Conservation (phyloP, 78 protist genomes). For the Protostelium mycophagum region DNA sequence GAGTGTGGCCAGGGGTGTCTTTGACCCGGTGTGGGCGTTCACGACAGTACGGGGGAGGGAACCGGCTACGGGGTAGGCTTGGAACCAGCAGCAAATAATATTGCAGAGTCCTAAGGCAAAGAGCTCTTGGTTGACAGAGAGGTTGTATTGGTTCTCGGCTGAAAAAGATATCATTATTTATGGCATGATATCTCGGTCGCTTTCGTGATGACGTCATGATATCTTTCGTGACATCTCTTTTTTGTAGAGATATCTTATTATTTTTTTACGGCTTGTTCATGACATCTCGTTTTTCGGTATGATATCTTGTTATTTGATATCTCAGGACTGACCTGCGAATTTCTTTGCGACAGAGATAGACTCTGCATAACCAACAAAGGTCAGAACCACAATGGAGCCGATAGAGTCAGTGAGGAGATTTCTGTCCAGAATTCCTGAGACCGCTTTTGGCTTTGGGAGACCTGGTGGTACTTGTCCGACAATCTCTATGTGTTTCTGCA, state of each 20-base stretch:
- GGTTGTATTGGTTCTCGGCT: conserved; percentile 20
- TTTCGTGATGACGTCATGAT: no score
- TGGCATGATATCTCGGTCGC: no score
- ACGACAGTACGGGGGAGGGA: conserved; percentile 52
- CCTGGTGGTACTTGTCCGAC: conserved; percentile 41
- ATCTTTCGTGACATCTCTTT: no score
- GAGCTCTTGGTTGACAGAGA: conserved; percentile 44
- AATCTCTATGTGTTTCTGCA: conserved; percentile 26
- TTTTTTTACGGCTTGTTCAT: no score
- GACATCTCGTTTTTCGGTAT: no score
- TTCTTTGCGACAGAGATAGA: conserved; percentile 53
- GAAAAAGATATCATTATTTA: no score
- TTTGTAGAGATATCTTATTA: no score
- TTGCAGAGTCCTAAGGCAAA: conserved; percentile 56
- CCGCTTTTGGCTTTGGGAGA: conserved; percentile 15
- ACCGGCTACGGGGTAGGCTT: conserved; percentile 47
- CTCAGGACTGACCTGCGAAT: conserved; percentile 5
- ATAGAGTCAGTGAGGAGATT: conserved; percentile 35
- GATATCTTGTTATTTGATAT: background rate
- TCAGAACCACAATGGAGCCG: conserved; percentile 10
- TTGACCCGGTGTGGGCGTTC: conserved; percentile 26
- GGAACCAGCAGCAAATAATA: conserved; percentile 20
- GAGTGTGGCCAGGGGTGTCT: conserved; percentile 36
- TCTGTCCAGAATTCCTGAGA: conserved; percentile 1
- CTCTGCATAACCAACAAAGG: conserved; percentile 49